Base-by-base conservation (phyloP, 1,139 yeast genomes). In the Nakaseomyces sp. region DNA sequence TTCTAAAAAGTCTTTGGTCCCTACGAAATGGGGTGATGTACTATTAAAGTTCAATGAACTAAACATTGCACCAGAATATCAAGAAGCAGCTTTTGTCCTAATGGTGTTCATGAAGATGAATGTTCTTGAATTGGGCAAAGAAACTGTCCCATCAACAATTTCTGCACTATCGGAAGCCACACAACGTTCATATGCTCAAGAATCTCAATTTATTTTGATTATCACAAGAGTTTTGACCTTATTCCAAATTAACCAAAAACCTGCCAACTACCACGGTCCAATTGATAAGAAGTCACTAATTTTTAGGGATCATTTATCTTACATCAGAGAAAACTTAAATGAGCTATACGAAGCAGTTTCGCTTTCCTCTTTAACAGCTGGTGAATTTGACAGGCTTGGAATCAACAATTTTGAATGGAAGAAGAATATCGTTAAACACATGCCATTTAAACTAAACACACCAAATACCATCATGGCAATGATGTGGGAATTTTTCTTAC, bases 211-310 rank as follows among this genome's bases (percentile, higher is more conserved):
- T 37, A 68, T 79, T 6, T 60, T 74, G 10, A 60, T 81, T 41
- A 62, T 83, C 24, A 71, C 86, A 3, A 69, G 88, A 49, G 65
- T 81, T 2, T 75, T 82, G 33, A 69, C 81, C 1, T 67, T 81
- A 38, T 72, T 76, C 47, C 71, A 70, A 49, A 66, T 79, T 36
- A 69, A 73, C 17, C 77, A 79, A 51, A 68, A 64, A 19, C 80
- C 83, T 4, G 72, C 75, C 29, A 78, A 77, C 49, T 74, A 80
- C 57, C 76, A 76, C 46, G 91, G 91, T 0, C 89, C 91, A 4
- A 68, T 83, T 37, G 81, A 85, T 19, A 72, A 82, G 49, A 71
- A 73, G 43, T 68, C 84, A 30, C 66, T 82, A 45, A 71, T 76
- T 37, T 84, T 82, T 59, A 74, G 91, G 57, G 81, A 88, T 13